phyloP scores from a whole-genome alignment of 495 filamentous ascomycete genomes.

The Talaromyces ruber region DNA sequence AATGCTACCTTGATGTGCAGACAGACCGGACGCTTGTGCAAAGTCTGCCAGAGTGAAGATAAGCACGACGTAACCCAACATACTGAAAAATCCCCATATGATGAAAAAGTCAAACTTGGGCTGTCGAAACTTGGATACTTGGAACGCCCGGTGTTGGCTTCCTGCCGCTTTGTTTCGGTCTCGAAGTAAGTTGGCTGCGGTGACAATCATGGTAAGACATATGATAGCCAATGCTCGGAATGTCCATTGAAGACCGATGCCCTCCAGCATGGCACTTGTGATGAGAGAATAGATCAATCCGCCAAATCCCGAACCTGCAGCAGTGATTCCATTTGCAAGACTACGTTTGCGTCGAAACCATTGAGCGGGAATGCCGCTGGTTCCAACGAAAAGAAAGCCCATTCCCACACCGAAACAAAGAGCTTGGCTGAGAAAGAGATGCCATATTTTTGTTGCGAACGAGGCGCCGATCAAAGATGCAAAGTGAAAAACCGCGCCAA shows the following conservation, averaged over 20 bases:
- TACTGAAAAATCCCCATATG: constrained; percentile 57
- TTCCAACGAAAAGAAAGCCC: constrained; percentile 61
- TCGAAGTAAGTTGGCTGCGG: constrained; percentile 51
- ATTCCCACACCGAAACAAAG: constrained; percentile 62
- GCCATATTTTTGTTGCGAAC: constrained; percentile 56
- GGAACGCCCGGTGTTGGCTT: constrained; percentile 53
- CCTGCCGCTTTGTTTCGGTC: constrained; percentile 60
- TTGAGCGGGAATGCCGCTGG: constrained; percentile 52
- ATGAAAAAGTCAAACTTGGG: constrained; percentile 56
- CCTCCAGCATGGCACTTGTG: constrained; percentile 35
- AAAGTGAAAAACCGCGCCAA: constrained; percentile 47
- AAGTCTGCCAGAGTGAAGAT: constrained; percentile 73
- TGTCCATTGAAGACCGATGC: constrained; percentile 52
- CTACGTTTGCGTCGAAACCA: constrained; percentile 63
- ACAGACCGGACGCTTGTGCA: constrained; percentile 58
- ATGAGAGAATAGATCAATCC: constrained; percentile 47
- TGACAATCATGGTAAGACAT: constrained; percentile 46
- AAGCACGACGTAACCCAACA: constrained; percentile 70
- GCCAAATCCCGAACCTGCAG: constrained; percentile 59
- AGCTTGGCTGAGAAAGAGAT: constrained; percentile 64
- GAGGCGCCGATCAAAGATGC: constrained; percentile 51
- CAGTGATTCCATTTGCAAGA: constrained; percentile 62
- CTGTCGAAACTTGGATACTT: constrained; percentile 50
- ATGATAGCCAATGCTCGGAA: constrained; percentile 61
- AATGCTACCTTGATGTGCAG: constrained; percentile 57